phyloP scores from a whole-genome alignment of 306 rosid species.

The Phaseolus lunatus region DNA sequence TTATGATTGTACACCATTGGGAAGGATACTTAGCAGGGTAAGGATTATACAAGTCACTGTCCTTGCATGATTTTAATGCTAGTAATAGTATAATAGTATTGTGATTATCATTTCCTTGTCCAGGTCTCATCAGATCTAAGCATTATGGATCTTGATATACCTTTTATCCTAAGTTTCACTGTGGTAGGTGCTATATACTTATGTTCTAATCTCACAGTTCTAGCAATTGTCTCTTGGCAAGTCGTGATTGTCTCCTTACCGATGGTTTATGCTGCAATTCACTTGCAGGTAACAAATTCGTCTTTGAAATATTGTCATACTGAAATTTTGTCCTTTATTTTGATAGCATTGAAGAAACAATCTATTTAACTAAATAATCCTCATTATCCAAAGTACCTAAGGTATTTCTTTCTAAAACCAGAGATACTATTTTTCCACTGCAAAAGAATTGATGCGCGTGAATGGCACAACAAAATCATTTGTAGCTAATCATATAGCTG shows the following conservation, averaged over 20 bases:
- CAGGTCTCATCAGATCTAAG: constrained; percentile 62
- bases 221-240: constrained; percentile 57
- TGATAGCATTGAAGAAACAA: neutral
- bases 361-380: neutral
- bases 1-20: constrained; percentile 65
- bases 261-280: constrained; percentile 44
- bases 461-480: constrained; percentile 70
- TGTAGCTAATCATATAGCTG: constrained; percentile 66
- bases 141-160: constrained; percentile 59
- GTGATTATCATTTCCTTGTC: neutral
- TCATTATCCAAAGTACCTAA: neutral
- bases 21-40: constrained; percentile 69
- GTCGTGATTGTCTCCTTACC: constrained; percentile 51
- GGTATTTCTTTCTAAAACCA: constrained; percentile 1
- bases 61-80: neutral
- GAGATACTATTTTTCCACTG: constrained; percentile 69
- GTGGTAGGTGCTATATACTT: constrained; percentile 6
- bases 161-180: constrained; percentile 25
- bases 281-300: constrained; percentile 53
- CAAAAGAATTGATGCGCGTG: constrained; percentile 69
- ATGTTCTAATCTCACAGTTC: constrained; percentile 42
- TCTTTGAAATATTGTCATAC: neutral
- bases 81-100: neutral
- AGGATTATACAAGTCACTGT: neutral
- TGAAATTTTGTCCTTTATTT: neutral